Percentiles rank a stretch among this genome's conserved stretches.
Evolutionary conservation across 208 protist genomes (phyloP).

Genomic region (Wallacemonas sp.): DNA sequence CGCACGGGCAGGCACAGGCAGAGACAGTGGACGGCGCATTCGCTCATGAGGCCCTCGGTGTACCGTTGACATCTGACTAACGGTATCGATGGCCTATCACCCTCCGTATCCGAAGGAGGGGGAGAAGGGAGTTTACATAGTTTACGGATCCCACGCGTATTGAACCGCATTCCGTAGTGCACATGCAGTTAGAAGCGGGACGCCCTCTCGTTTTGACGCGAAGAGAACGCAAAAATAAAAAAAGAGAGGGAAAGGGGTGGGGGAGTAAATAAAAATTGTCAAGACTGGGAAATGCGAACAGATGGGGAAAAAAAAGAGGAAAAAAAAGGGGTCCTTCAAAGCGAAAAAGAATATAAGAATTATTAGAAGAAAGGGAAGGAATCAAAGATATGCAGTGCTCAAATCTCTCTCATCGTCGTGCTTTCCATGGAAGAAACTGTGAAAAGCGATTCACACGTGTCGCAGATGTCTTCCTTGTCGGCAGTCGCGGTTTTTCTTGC

Average conservation of each 20-base stretch:
- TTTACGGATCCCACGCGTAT: neutral
- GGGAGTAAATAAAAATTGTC: neutral
- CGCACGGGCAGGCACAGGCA: no score
- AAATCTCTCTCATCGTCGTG: neutral
- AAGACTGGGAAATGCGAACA: constrained; percentile 6
- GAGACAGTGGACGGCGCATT: no score
- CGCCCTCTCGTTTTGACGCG: neutral
- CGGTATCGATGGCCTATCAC: no score
- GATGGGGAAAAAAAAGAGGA: neutral
- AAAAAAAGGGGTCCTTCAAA: constrained; percentile 4
- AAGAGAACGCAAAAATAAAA: constrained; percentile 17
- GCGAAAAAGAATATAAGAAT: neutral
- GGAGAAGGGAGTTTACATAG: constrained; percentile 4
- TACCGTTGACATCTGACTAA: no score
- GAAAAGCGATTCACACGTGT: neutral
- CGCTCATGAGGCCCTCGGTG: no score
- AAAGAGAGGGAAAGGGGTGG: neutral
- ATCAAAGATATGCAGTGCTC: neutral
- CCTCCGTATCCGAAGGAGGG: no score
- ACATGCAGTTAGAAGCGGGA: neutral
- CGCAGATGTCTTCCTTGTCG: no score
- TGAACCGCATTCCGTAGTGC: neutral
- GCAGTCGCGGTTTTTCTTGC: no score
- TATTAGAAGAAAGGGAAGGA: constrained; percentile 7
- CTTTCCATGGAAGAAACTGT: neutral